These are phyloP conservation scores for Penicillium griseofulvum DNA, from an alignment of 2,329 filamentous ascomycete genomes.

Conservation along the genomic window DNA sequence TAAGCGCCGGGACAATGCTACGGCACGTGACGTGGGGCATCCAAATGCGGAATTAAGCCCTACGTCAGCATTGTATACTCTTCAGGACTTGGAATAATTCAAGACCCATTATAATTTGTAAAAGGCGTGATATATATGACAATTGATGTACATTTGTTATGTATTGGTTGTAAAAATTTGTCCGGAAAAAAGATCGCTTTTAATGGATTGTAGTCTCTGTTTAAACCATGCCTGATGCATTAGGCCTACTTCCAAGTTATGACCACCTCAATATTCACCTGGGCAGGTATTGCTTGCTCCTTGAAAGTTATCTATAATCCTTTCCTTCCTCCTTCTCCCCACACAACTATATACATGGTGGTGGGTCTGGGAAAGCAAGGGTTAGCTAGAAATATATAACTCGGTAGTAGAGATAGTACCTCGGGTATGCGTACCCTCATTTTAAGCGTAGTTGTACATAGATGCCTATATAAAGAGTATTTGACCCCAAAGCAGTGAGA, in stretches of 20 bases:
- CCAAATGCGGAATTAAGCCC: slow-evolving; percentile 17
- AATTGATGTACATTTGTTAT: not conserved
- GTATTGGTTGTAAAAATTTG: not conserved
- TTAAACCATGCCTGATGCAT: not conserved
- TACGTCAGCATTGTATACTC: slow-evolving; percentile 10
- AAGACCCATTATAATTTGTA: not conserved
- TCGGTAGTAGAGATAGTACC: too few species aligned
- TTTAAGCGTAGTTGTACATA: too few species aligned
- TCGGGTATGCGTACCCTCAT: too few species aligned
- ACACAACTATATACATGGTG: too few species aligned
- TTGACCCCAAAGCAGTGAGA: too few species aligned
- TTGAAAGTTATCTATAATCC: too few species aligned
- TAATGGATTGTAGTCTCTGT: not conserved
- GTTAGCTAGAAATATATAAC: too few species aligned
- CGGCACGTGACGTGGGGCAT: slow-evolving; percentile 22
- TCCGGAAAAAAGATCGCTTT: not conserved
- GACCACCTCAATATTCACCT: too few species aligned
- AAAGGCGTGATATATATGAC: not conserved
- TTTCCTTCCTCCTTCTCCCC: too few species aligned
- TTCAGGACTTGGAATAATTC: not conserved
- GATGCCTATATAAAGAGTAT: too few species aligned
- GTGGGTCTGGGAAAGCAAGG: too few species aligned
- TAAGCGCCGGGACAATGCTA: slow-evolving; percentile 14
- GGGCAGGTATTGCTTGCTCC: too few species aligned
- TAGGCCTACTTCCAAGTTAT: not conserved